Evolutionary conservation across 2,329 filamentous ascomycete genomes (phyloP).

Genomic region (Ceratocystis cacaofunesta): DNA sequence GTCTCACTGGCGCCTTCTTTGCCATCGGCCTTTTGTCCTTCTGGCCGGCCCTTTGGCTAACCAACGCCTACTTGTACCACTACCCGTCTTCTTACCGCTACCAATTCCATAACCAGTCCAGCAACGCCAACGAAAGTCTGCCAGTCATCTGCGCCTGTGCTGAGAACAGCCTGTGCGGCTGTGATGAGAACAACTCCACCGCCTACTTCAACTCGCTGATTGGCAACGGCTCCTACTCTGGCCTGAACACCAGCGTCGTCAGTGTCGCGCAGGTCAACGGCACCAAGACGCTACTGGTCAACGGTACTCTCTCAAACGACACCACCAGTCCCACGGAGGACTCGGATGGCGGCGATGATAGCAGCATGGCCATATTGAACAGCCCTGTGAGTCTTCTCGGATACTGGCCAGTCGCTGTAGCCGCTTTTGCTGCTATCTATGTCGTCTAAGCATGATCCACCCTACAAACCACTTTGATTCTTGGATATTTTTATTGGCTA

Average conservation of each 20-base stretch:
- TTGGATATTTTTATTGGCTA: background rate
- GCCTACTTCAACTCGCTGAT: slow-evolving; percentile 47
- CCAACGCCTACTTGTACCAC: slow-evolving; percentile 47
- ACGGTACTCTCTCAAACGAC: slow-evolving; percentile 59
- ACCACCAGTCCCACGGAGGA: slow-evolving; percentile 34
- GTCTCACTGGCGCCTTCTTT: slow-evolving; percentile 39
- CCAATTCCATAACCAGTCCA: slow-evolving; percentile 36
- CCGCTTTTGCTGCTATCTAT: slow-evolving; percentile 31
- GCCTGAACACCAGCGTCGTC: slow-evolving; percentile 47
- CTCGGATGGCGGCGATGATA: slow-evolving; percentile 20
- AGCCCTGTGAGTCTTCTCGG: slow-evolving; percentile 25
- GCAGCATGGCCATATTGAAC: slow-evolving; percentile 25
- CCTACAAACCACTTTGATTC: background rate
- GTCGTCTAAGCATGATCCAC: slow-evolving; percentile 1
- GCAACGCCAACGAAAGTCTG: slow-evolving; percentile 26
- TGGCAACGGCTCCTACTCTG: slow-evolving; percentile 46
- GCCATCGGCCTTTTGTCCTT: slow-evolving; percentile 36
- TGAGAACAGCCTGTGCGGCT: slow-evolving; percentile 39
- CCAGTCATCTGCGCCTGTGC: slow-evolving; percentile 38
- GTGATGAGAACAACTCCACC: slow-evolving; percentile 51
- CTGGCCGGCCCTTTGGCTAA: slow-evolving; percentile 52
- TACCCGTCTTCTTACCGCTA: slow-evolving; percentile 34
- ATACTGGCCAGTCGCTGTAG: slow-evolving; percentile 35
- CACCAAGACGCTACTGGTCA: slow-evolving; percentile 50
- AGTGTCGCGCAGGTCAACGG: slow-evolving; percentile 44